Conservation (phyloP, 139 green algal genomes). For the Ettlia oleoabundans region DNA sequence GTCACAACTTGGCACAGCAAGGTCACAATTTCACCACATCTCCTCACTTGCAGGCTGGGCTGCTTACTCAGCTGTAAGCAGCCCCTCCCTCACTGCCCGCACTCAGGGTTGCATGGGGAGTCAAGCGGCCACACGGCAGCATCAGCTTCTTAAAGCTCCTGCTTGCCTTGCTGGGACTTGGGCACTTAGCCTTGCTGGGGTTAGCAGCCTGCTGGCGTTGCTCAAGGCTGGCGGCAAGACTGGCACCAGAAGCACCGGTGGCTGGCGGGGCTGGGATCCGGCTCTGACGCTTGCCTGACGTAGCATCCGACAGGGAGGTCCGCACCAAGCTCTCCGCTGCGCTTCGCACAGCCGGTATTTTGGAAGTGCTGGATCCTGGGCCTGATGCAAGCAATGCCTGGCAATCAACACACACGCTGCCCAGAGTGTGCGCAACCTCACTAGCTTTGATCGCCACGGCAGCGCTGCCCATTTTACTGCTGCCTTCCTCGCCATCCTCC, state of each 20-base stretch:
- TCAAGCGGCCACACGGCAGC: slow-evolving; percentile 5
- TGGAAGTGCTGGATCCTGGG: too few relatives aligned
- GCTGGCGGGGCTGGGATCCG: too few relatives aligned
- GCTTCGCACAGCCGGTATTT: too few relatives aligned
- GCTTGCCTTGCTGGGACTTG: not conserved
- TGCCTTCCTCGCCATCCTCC: not conserved
- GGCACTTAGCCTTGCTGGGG: not conserved
- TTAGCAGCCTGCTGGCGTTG: not conserved
- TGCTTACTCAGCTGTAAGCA: not conserved
- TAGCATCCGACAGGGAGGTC: too few relatives aligned
- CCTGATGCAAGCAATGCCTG: too few relatives aligned
- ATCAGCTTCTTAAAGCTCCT: not conserved
- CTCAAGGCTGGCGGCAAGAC: not conserved
- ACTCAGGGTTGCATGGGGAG: slow-evolving; percentile 7
- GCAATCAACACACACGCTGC: too few relatives aligned
- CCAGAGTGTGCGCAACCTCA: not conserved
- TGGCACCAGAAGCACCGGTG: too few relatives aligned
- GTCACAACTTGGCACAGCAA: too few relatives aligned
- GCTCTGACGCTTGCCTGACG: too few relatives aligned
- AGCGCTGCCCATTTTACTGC: not conserved
- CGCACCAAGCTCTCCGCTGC: too few relatives aligned
- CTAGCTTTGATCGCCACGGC: not conserved
- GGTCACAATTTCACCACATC: not conserved
- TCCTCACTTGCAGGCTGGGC: not conserved
- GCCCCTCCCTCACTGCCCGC: not conserved